Conservation (phyloP, 441 rosid species). For the Adansonia gregorii region DNA sequence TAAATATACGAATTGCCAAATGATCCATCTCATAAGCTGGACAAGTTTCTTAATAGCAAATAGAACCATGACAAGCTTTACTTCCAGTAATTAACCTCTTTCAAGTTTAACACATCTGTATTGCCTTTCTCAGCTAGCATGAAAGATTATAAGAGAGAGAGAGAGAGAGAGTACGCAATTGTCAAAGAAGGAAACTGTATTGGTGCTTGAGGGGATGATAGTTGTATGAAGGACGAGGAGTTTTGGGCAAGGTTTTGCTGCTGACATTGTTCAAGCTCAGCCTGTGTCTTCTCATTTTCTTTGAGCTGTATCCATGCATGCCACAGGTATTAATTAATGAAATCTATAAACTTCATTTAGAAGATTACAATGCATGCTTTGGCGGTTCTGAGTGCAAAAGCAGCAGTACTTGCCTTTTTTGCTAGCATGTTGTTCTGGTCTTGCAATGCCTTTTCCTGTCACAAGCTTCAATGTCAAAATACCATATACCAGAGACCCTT, state of each 20-base stretch:
- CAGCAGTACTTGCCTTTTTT: constrained; percentile 42
- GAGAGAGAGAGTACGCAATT: constrained; percentile 40
- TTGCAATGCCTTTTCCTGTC: constrained; percentile 52
- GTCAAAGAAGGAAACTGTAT: constrained; percentile 35
- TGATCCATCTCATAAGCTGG: not conserved
- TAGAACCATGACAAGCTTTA: not conserved
- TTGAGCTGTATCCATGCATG: constrained; percentile 37
- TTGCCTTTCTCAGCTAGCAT: not conserved
- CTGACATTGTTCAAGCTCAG: constrained; percentile 36
- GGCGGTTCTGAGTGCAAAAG: not conserved
- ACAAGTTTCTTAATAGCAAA: not conserved
- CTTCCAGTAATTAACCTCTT: not conserved
- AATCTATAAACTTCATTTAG: not conserved
- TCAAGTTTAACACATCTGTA: not conserved
- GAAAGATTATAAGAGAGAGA: not conserved
- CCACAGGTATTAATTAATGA: constrained; percentile 10
- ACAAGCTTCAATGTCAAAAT: constrained; percentile 23
- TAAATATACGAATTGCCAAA: no score
- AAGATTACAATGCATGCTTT: not conserved
- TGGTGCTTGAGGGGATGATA: constrained; percentile 25
- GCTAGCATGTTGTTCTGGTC: constrained; percentile 49
- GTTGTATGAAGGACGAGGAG: constrained; percentile 23
- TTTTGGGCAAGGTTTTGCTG: constrained; percentile 33
- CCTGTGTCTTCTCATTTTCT: constrained; percentile 40
- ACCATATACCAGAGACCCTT: not conserved